phyloP scores from a whole-genome alignment of 2,329 filamentous ascomycete genomes.

The Neurospora sp. region DNA sequence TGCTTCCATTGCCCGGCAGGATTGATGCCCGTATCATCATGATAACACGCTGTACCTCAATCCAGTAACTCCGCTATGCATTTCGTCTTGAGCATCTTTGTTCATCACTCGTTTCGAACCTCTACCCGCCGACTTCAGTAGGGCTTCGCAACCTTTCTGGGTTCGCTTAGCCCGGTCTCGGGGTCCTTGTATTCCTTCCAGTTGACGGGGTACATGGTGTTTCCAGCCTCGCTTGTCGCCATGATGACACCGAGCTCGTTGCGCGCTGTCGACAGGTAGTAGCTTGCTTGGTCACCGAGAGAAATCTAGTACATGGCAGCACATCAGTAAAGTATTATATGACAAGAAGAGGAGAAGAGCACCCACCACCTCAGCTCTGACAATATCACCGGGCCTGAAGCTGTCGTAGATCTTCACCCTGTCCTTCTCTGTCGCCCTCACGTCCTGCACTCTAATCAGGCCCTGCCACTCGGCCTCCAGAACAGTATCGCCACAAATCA shows the following conservation, averaged over 20 bases:
- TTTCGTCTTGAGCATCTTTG: not conserved
- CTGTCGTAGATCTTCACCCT: slow-evolving; percentile 83
- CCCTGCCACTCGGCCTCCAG: slow-evolving; percentile 76
- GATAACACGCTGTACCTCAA: not conserved
- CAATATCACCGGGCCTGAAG: slow-evolving; percentile 87
- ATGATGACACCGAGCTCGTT: slow-evolving; percentile 93
- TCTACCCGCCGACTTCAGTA: slow-evolving; percentile 42
- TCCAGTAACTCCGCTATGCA: not conserved
- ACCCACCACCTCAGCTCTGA: slow-evolving; percentile 71
- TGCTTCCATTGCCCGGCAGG: not conserved
- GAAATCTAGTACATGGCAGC: slow-evolving; percentile 49
- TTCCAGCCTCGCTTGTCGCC: slow-evolving; percentile 78
- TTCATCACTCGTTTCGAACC: not conserved
- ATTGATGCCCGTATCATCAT: not conserved
- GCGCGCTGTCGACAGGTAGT: slow-evolving; percentile 84
- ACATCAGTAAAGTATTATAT: not conserved
- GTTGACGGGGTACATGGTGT: slow-evolving; percentile 84
- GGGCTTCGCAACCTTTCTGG: slow-evolving; percentile 88
- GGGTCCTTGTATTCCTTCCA: slow-evolving; percentile 93
- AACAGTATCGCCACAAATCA: slow-evolving; percentile 66
- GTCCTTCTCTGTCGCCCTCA: slow-evolving; percentile 91
- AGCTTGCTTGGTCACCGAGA: slow-evolving; percentile 85
- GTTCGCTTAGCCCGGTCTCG: slow-evolving; percentile 65
- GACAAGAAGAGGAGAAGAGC: not conserved
- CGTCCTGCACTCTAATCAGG: slow-evolving; percentile 78